phyloP scores from a whole-genome alignment of 2,329 filamentous ascomycete genomes.

The Calonectria multiphialidica region DNA sequence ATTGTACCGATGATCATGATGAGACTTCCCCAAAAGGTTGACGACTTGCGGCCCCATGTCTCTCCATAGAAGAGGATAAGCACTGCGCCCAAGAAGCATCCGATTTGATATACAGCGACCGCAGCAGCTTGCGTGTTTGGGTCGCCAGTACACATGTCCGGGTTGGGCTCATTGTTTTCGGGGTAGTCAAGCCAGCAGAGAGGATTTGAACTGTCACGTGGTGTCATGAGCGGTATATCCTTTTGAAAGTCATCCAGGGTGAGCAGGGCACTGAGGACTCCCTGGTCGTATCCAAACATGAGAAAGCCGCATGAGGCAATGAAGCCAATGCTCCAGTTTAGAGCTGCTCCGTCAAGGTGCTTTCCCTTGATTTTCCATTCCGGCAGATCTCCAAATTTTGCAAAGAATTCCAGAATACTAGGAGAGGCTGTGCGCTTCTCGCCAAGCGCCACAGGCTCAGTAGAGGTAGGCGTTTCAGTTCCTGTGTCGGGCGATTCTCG shows the following conservation, averaged over 20 bases:
- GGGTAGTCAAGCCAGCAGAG: slow-evolving; percentile 1
- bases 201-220: not conserved
- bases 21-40: slow-evolving; percentile 47
- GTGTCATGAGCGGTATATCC: not conserved
- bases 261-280: slow-evolving; percentile 37
- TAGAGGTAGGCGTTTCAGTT: not conserved
- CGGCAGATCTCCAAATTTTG: not conserved
- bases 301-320: slow-evolving; percentile 46
- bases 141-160: not conserved
- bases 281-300: slow-evolving; percentile 47
- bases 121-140: not conserved
- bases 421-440: not conserved
- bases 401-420: not conserved
- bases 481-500: not conserved
- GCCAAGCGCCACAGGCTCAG: not conserved
- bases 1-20: slow-evolving; percentile 47
- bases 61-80: slow-evolving; percentile 47
- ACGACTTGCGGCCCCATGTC: slow-evolving; percentile 46
- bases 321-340: slow-evolving; percentile 45
- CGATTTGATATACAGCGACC: not conserved
- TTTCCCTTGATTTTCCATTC: slow-evolving; percentile 24
- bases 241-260: not conserved
- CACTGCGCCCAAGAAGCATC: slow-evolving; percentile 38
- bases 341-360: slow-evolving; percentile 34
- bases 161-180: not conserved